Evolutionary conservation across 2,329 filamentous ascomycete genomes (phyloP), one percentile per base, ranked within the genome.

Genomic region (Trichoderma endophyticum): DNA sequence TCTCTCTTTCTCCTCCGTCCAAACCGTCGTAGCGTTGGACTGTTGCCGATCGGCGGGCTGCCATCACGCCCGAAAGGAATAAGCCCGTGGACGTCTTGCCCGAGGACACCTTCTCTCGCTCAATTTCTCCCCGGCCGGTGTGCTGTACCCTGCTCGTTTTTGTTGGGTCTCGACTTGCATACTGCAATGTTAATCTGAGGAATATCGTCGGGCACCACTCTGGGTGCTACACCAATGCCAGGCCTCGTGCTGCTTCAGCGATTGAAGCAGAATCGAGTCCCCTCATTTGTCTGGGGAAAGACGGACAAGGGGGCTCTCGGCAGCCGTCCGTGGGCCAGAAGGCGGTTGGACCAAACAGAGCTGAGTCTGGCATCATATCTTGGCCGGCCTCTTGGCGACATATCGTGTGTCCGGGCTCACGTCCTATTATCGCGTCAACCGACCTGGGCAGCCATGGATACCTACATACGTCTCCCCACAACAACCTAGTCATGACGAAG

Each of bases 361-460:
- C 57, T 30, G 28, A 12, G 57, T 21, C 39, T 61, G n/a, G 39
- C 36, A 21, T 36, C 8, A 30, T 32, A 54, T 61, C 54, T 57
- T 59, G 62, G 67, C 28, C 67, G 57, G n/a, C 8, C 48, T 51
- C 56, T 69, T 69, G 66, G 66, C 66, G 36, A 30, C 39, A 48
- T 61, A 12, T 32, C 18, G 36, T 60, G 65, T 51, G 56, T 39
- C 30, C 48, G 36, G 54, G 61, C 21, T 69, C 56, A 9, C 56
- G 36, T 60, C 43, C 73, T 79, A 26, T 62, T 28, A 26, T 62
- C 36, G 36, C 67, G 57, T 59, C 24, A 7, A 43, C 2, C 39
- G 15, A 39, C 15, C 3, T 39, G 36, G 43, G 43, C 18, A 51
- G 54, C 11, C 12, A 62, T 70, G 57, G 39, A 62, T 36, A 26